Conservation (phyloP, 2,329 filamentous ascomycete species). For the Paecilomyces niveus region DNA sequence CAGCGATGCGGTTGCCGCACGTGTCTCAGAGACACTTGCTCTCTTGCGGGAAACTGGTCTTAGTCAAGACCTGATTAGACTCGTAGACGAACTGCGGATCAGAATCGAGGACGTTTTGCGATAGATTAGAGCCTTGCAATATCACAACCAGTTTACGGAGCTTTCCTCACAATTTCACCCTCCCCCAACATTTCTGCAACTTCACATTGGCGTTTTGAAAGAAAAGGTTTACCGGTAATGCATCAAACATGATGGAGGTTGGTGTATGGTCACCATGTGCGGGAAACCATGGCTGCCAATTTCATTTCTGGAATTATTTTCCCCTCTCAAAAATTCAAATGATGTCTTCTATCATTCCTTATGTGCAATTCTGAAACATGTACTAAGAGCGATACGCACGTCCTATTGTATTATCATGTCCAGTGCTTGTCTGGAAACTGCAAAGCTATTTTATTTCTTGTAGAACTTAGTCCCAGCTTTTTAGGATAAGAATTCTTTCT, state of each 20-base stretch:
- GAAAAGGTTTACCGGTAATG: neutral
- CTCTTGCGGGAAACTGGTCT: constrained; percentile 40
- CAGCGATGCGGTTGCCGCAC: constrained; percentile 50
- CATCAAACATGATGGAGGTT: neutral
- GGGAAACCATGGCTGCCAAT: neutral
- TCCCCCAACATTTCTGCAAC: neutral
- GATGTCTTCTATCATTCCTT: neutral
- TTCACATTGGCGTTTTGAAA: neutral
- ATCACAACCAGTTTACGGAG: neutral
- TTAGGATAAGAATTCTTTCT: too few relatives aligned
- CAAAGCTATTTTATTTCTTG: too few relatives aligned
- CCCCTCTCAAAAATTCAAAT: neutral
- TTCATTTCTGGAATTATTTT: neutral
- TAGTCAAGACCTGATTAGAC: constrained; percentile 29
- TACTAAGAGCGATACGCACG: neutral
- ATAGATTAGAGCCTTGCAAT: constrained; percentile 13
- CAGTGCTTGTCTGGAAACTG: neutral
- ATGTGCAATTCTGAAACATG: neutral
- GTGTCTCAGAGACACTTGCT: constrained; percentile 38
- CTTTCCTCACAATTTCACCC: neutral
- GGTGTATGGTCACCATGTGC: neutral
- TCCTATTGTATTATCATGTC: neutral
- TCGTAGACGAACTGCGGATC: constrained; percentile 33
- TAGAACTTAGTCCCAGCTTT: too few relatives aligned
- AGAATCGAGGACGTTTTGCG: constrained; percentile 34